These are phyloP conservation scores for Dryadomyces quercivorus DNA, from an alignment of 2,329 filamentous ascomycete species.

Conservation along the genomic window DNA sequence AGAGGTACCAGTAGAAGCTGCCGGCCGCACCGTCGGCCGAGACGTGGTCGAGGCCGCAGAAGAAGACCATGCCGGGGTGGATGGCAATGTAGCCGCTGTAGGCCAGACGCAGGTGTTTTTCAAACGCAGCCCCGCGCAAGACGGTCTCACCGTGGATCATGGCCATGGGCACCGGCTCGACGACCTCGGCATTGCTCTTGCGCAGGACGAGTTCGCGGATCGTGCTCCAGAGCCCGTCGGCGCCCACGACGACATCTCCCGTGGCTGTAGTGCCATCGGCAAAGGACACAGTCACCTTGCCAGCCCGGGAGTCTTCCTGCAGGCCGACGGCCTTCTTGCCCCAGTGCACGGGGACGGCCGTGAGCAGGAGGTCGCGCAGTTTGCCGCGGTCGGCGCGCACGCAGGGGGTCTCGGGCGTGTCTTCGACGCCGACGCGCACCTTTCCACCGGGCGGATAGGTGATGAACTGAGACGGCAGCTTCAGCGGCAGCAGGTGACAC, in stretches of 20 bases:
- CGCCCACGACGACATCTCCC: conserved; percentile 33
- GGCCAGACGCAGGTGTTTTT: conserved; percentile 19
- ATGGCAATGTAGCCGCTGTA: conserved; percentile 18
- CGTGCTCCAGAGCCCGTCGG: conserved; percentile 29
- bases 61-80: conserved; percentile 9
- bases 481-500: conserved; percentile 15
- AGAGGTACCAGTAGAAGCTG: conserved; percentile 19
- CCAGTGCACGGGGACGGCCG: conserved; percentile 23
- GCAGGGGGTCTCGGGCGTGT: conserved; percentile 17
- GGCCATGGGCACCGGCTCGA: conserved; percentile 16
- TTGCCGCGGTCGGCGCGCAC: conserved; percentile 19
- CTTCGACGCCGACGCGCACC: conserved; percentile 11
- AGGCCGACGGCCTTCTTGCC: conserved; percentile 23
- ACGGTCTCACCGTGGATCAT: conserved; percentile 17
- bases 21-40: conserved; percentile 11
- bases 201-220: conserved; percentile 20
- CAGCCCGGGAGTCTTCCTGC: conserved; percentile 18
- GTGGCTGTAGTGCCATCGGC: conserved; percentile 27
- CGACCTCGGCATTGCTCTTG: conserved; percentile 14
- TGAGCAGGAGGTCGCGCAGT: conserved; percentile 17
- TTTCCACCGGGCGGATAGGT: conserved; percentile 8
- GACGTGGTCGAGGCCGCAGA: conserved; percentile 16
- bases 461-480: conserved; percentile 14
- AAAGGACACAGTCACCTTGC: conserved; percentile 27
- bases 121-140: conserved; percentile 16